Conservation (phyloP, 83 land plant species). For the Picea engelmannii region DNA sequence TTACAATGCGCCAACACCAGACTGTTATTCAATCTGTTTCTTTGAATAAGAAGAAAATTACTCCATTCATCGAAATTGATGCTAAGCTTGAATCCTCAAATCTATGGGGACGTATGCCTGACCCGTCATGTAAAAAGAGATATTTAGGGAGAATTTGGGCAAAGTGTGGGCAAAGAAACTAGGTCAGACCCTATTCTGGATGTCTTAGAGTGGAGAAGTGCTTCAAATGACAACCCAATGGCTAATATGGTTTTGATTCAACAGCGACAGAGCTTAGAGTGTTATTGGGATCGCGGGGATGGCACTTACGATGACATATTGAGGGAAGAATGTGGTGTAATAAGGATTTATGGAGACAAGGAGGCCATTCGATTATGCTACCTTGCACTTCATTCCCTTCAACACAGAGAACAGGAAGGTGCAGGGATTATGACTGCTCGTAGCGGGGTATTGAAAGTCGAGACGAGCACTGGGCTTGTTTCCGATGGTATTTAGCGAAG, state of each 20-base stretch:
- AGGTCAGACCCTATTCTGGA: background rate
- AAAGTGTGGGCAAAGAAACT: background rate
- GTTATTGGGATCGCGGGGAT: background rate
- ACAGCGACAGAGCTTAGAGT: background rate
- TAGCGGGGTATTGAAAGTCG: slow-evolving; percentile 22
- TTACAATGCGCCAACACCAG: background rate
- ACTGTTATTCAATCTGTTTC: background rate
- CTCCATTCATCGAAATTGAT: background rate
- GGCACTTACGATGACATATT: slow-evolving; percentile 50
- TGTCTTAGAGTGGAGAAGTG: background rate
- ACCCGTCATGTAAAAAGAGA: background rate
- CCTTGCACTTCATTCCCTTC: slow-evolving; percentile 78
- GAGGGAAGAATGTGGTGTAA: slow-evolving; percentile 93
- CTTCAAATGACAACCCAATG: background rate
- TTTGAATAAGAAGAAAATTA: background rate
- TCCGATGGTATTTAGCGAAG: slow-evolving; percentile 72
- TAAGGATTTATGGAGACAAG: slow-evolving; percentile 81
- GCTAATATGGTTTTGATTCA: background rate
- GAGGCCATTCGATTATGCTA: slow-evolving; percentile 83
- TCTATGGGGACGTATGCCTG: background rate
- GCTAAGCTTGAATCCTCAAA: background rate
- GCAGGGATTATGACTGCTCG: slow-evolving; percentile 77
- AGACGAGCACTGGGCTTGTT: too few species aligned
- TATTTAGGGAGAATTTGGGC: background rate
- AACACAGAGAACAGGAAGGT: slow-evolving; percentile 92